Percentiles rank a stretch among this genome's conserved stretches.
phyloP scores from a whole-genome alignment of 106 monocot species.

The Allium cepa region DNA sequence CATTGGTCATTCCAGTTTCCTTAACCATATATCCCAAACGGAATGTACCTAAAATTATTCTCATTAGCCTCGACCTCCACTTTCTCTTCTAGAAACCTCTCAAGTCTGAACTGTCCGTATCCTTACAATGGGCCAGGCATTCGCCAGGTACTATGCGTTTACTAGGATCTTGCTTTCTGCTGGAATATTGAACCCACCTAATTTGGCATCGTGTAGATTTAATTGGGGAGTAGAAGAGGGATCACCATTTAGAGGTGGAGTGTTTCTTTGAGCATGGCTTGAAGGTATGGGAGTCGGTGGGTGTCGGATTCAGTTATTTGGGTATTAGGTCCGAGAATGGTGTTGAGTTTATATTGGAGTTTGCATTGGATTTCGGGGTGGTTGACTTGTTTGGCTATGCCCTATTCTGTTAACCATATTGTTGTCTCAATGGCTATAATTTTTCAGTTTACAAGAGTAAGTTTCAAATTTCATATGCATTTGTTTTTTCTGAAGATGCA shows the following conservation, averaged over 20 bases:
- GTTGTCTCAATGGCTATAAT: constrained; percentile 51
- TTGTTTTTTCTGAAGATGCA: too few relatives aligned
- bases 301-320: constrained; percentile 61
- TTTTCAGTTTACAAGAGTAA: too few relatives aligned
- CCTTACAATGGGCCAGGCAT: constrained; percentile 53
- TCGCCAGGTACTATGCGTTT: constrained; percentile 76
- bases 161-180: constrained; percentile 69
- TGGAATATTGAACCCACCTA: constrained; percentile 64
- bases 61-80: constrained; percentile 58
- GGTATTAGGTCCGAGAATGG: constrained; percentile 43
- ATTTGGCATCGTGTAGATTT: constrained; percentile 61
- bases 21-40: constrained; percentile 71
- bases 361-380: constrained; percentile 50
- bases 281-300: constrained; percentile 55
- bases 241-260: constrained; percentile 69
- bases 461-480: too few relatives aligned
- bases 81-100: constrained; percentile 71
- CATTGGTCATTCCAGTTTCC: too few relatives aligned
- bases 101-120: constrained; percentile 67
- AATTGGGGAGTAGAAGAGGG: constrained; percentile 76
- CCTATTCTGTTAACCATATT: constrained; percentile 61
- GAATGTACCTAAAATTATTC: constrained; percentile 64
- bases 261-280: constrained; percentile 61
- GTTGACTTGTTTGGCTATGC: constrained; percentile 62
- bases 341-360: constrained; percentile 33